Base-by-base conservation (phyloP, 257 asterid species). In the Agastache rugosa region DNA sequence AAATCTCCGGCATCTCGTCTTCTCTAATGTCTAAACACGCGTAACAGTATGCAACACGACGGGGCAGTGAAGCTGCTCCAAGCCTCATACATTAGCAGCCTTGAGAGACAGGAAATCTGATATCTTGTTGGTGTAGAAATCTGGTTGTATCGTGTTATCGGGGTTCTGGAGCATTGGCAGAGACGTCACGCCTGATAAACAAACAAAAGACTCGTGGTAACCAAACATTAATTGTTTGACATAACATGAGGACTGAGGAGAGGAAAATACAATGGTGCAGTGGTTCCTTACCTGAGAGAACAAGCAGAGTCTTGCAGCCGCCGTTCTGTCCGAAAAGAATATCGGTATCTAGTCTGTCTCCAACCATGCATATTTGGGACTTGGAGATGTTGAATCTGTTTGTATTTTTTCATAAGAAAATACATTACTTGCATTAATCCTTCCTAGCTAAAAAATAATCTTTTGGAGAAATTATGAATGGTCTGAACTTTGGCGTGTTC, bases 281-380 rank as follows among this genome's bases (percentile, higher is more conserved):
- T 51, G 59, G 5, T 51, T 10, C 11, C 14, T 15, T 84, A 88
- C 99, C 99, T 80, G 97, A 94, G 55, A 94, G 96, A 82, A 94
- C 99, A 3, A 94, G 99, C 62, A 92, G 97, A 20, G 97, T 94
- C 81, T 89, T 90, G 91, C 99, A 94, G 1, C 99, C 99, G 63
- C 98, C 97, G 42, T 94, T 94, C 82, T 94, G 96, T 50, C 99
- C 99, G 62, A 94, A 94, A 63, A 94, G 91, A 75, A 92, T 94
- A 51, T 94, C 99, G 0, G 99, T 94, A 50, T 94, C 99, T 58
- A 94, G 83, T 80, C 99, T 89, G 82, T 92, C 97, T 12, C 98
- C 99, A 31, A 92, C 98, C 99, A 92, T 92, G 90, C 97, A 94
- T 81, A 92, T 94, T 81, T 94, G 97, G 25, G 99, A 92, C 78